Conservation (phyloP, 1,284 basidiomycete genomes). For the Abortiporus biennis region DNA sequence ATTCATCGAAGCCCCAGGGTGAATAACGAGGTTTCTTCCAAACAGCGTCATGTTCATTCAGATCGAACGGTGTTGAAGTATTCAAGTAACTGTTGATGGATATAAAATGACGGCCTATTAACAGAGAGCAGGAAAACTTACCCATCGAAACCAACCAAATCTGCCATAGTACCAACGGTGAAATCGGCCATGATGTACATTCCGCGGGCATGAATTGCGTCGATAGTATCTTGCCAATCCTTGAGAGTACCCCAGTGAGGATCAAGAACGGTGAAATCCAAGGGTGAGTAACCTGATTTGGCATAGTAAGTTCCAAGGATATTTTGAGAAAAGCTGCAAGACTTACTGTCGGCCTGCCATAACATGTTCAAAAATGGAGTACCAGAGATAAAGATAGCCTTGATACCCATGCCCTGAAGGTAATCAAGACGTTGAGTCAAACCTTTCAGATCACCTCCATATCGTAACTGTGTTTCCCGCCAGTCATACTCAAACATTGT, state of each 20-base stretch:
- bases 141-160: constrained; percentile 81
- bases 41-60: constrained; percentile 66
- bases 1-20: constrained; percentile 82
- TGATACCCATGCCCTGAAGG: constrained; percentile 81
- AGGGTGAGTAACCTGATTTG: constrained; percentile 75
- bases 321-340: constrained; percentile 7
- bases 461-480: constrained; percentile 82
- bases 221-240: constrained; percentile 74
- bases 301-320: constrained; percentile 7
- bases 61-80: constrained; percentile 69
- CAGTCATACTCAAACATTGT: constrained; percentile 80
- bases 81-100: constrained; percentile 65
- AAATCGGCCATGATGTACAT: constrained; percentile 94
- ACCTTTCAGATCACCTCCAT: constrained; percentile 82
- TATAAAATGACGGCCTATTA: too few relatives aligned
- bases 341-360: constrained; percentile 90
- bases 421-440: constrained; percentile 77
- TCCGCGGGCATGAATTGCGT: constrained; percentile 68
- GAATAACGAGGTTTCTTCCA: constrained; percentile 76
- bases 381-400: constrained; percentile 82
- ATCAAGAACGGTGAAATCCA: constrained; percentile 85
- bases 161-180: constrained; percentile 87
- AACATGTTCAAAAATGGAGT: constrained; percentile 92
- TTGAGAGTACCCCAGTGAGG: constrained; percentile 83
- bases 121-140: constrained; percentile 32